A percentile compares a stretch with the other conserved stretches of the same genome.
Conservation (phyloP, 169 alveolate species). For the Cardiosporidium cionae region DNA sequence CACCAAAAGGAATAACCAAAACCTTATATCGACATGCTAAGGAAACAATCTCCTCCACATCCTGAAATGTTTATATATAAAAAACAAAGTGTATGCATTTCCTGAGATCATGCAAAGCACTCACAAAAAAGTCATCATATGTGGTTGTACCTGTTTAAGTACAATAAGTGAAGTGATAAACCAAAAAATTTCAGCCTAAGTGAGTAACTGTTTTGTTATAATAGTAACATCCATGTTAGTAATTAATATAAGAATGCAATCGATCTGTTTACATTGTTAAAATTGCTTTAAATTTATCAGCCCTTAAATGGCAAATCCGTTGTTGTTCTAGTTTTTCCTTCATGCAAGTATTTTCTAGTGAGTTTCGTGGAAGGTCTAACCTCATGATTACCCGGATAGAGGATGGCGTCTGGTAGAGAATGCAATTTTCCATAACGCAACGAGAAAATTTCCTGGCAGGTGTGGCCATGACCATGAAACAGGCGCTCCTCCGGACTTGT, state of each 20-base stretch:
- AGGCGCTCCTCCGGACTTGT: background rate
- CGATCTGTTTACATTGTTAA: background rate
- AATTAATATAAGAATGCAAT: background rate
- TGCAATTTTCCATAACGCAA: background rate
- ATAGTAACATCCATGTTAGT: background rate
- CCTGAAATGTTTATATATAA: constrained; percentile 39
- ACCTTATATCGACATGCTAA: constrained; percentile 49
- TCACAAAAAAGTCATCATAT: constrained; percentile 41
- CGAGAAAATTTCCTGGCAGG: constrained; percentile 1
- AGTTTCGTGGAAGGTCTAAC: background rate
- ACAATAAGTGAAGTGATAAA: too few species aligned
- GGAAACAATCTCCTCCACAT: constrained; percentile 46
- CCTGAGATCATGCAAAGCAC: constrained; percentile 15
- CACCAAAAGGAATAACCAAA: constrained; percentile 59
- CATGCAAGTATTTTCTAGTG: background rate
- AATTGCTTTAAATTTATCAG: background rate
- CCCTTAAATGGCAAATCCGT: background rate
- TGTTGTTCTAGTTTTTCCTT: background rate
- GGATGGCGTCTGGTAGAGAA: background rate
- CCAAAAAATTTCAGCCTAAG: background rate
- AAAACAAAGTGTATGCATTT: constrained; percentile 36
- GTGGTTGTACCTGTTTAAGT: constrained; percentile 38
- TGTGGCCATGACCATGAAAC: constrained; percentile 3
- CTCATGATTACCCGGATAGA: background rate
- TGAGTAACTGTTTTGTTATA: background rate